A percentile compares a stretch with the other conserved stretches of the same genome.
Conservation (phyloP, 129 eudicot genomes). For the Escallonia herrerae region DNA sequence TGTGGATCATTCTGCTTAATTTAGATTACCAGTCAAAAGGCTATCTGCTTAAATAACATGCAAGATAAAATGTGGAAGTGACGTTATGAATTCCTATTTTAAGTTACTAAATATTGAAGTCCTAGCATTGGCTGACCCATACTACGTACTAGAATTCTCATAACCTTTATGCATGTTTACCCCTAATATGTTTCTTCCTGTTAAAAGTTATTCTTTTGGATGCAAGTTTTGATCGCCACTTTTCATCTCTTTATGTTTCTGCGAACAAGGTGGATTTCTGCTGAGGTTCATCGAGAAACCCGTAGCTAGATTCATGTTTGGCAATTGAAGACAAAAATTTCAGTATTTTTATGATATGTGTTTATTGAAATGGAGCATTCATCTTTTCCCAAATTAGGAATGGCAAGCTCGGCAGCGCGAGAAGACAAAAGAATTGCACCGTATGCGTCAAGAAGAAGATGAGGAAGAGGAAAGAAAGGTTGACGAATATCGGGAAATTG, state of each 20-base stretch:
- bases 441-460: conserved; percentile 71
- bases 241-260: no score
- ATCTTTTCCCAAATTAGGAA: conserved; percentile 42
- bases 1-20: background rate
- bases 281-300: background rate
- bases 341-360: background rate
- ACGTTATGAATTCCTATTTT: background rate
- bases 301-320: background rate
- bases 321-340: background rate
- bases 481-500: conserved; percentile 71
- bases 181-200: no score
- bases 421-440: conserved; percentile 71
- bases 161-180: no score
- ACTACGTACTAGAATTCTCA: no score
- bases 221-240: no score
- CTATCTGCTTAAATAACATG: background rate
- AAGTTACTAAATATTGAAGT: no score
- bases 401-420: conserved; percentile 95
- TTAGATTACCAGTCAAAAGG: background rate
- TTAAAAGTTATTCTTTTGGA: no score
- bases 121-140: no score
- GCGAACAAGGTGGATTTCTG: no score
- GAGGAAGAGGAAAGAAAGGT: conserved; percentile 82
- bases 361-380: no score
- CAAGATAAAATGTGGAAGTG: background rate